phyloP scores from a whole-genome alignment of 108 stramenopile species.

The Mayamaea pseudoterrestris region DNA sequence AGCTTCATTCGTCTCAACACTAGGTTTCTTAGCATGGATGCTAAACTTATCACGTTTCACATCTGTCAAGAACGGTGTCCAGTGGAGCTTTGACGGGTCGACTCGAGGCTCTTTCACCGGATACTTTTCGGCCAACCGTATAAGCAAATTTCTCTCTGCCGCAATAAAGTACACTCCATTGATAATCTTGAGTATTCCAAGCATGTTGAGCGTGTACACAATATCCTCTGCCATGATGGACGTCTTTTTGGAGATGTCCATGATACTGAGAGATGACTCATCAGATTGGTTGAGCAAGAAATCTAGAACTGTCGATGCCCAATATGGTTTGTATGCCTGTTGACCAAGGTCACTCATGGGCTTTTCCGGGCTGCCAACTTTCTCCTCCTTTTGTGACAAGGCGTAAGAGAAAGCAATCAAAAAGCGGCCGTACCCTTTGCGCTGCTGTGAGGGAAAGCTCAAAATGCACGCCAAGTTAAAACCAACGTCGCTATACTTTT shows the following conservation, averaged over 20 bases:
- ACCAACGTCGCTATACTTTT: constrained; percentile 97
- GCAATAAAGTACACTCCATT: constrained; percentile 86
- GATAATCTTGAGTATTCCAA: constrained; percentile 86
- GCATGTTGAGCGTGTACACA: constrained; percentile 82
- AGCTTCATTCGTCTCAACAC: too few species aligned
- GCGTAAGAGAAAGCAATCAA: constrained; percentile 97
- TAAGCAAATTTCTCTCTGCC: constrained; percentile 60
- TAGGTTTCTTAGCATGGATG: constrained; percentile 89
- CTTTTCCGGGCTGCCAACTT: constrained; percentile 97
- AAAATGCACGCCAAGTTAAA: constrained; percentile 99
- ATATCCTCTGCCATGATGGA: constrained; percentile 98
- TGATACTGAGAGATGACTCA: constrained; percentile 63
- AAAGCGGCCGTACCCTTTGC: constrained; percentile 98
- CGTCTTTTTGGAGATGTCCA: constrained; percentile 88
- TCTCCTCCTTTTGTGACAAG: constrained; percentile 92
- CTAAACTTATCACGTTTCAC: constrained; percentile 96
- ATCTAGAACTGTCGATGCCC: constrained; percentile 83
- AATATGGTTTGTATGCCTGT: constrained; percentile 90
- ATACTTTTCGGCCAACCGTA: constrained; percentile 77
- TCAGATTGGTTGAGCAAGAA: constrained; percentile 57
- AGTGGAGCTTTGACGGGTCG: constrained; percentile 85
- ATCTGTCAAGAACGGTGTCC: constrained; percentile 93
- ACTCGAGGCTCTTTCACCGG: constrained; percentile 90
- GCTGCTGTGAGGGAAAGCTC: constrained; percentile 96
- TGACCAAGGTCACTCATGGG: constrained; percentile 98